A percentile compares a stretch with the other conserved stretches of the same genome.
These are phyloP conservation scores for Eucalyptus erythrocorys DNA, from an alignment of 345 rosid genomes.

Conservation along the genomic window DNA sequence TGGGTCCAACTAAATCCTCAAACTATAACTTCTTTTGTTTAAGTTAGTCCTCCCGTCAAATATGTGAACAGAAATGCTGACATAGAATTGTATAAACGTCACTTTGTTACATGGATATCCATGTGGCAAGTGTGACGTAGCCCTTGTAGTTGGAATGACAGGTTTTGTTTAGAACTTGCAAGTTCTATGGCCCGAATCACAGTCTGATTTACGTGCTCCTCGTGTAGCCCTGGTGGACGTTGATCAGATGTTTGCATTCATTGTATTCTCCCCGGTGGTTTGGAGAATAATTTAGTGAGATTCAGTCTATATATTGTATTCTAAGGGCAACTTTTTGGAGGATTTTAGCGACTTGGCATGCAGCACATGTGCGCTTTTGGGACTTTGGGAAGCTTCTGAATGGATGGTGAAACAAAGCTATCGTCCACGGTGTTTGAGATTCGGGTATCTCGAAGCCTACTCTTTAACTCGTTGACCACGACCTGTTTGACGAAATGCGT, in stretches of 20 bases:
- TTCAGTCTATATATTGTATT: neutral
- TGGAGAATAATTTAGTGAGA: neutral
- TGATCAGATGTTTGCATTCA: too few relatives aligned
- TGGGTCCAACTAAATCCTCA: too few relatives aligned
- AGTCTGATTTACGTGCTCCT: neutral
- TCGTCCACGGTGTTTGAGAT: too few relatives aligned
- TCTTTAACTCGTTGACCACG: too few relatives aligned
- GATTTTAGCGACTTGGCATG: neutral
- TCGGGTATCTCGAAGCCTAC: neutral
- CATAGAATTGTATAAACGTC: accelerated
- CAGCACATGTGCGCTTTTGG: neutral
- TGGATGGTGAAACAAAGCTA: too few relatives aligned
- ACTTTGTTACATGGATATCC: neutral
- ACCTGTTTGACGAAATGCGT: neutral
- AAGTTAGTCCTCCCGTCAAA: neutral
- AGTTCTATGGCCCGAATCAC: neutral
- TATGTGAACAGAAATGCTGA: too few relatives aligned
- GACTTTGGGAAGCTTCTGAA: too few relatives aligned
- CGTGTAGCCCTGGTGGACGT: neutral
- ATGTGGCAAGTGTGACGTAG: neutral
- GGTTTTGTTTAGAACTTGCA: neutral
- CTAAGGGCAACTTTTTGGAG: neutral
- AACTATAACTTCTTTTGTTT: neutral
- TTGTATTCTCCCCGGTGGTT: too few relatives aligned
- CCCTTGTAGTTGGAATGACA: neutral